Conservation (phyloP, 768 basidiomycete species). For the Gymnopilus dilepis region DNA sequence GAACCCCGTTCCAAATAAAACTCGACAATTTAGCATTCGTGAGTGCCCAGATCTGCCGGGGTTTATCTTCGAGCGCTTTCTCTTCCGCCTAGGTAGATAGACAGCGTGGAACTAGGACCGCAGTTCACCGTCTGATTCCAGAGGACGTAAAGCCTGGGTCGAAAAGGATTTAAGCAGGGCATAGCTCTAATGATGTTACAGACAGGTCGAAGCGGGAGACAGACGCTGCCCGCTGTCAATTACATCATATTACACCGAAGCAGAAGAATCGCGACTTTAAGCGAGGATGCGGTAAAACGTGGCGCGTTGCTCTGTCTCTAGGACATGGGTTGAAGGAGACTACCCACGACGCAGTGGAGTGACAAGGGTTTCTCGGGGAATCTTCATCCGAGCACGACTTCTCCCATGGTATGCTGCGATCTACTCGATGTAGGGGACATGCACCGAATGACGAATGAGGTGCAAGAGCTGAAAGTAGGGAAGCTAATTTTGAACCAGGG, state of each 20-base stretch:
- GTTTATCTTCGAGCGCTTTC: conserved; percentile 4
- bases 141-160: background rate
- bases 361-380: conserved; percentile 1
- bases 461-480: background rate
- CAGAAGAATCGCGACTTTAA: background rate
- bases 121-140: background rate
- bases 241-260: background rate
- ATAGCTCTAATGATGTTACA: background rate
- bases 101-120: conserved; percentile 6
- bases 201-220: background rate
- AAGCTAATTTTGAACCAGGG: conserved; percentile 6
- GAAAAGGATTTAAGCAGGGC: background rate
- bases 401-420: conserved; percentile 4
- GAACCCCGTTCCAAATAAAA: conserved; percentile 8
- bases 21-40: conserved; percentile 7
- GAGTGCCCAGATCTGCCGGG: background rate
- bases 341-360: conserved; percentile 4
- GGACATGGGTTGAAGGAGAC: background rate
- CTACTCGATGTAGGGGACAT: conserved; percentile 3
- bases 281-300: background rate
- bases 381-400: background rate
- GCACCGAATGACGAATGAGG: background rate
- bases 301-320: background rate
- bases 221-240: background rate
- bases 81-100: background rate